Percentiles rank a stretch among this genome's conserved stretches.
Evolutionary conservation across 2,329 filamentous ascomycete genomes (phyloP).

Genomic region (Lachnellula cervina): DNA sequence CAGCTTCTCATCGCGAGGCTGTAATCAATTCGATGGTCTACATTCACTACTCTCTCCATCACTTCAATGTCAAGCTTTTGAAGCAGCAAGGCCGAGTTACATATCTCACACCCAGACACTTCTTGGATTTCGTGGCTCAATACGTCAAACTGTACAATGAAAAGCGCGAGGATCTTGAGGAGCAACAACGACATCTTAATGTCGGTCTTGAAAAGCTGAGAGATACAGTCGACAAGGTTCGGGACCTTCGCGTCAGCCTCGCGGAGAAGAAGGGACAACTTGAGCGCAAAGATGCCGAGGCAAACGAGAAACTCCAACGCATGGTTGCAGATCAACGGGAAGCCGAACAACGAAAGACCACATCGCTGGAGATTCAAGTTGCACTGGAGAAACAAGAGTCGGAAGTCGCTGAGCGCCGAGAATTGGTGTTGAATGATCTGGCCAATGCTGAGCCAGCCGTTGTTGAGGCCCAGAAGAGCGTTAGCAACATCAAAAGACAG

Average conservation of each 20-base stretch:
- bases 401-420: slow-evolving; percentile 75
- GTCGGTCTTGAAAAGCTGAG: slow-evolving; percentile 95
- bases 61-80: slow-evolving; percentile 80
- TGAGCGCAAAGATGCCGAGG: slow-evolving; percentile 89
- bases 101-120: slow-evolving; percentile 92
- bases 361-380: slow-evolving; percentile 82
- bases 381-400: slow-evolving; percentile 85
- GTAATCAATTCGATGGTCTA: slow-evolving; percentile 99
- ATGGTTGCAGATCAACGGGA: slow-evolving; percentile 97
- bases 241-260: slow-evolving; percentile 82
- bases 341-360: slow-evolving; percentile 84
- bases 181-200: slow-evolving; percentile 97
- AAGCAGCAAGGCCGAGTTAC: slow-evolving; percentile 92
- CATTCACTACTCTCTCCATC: slow-evolving; percentile 89
- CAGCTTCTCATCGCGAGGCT: slow-evolving; percentile 83
- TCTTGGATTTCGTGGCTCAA: slow-evolving; percentile 95
- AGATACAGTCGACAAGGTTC: slow-evolving; percentile 96
- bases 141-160: slow-evolving; percentile 97
- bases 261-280: slow-evolving; percentile 92
- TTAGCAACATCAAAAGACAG: slow-evolving; percentile 97
- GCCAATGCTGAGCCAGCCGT: slow-evolving; percentile 92
- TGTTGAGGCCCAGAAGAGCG: slow-evolving; percentile 86
- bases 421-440: slow-evolving; percentile 82
- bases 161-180: slow-evolving; percentile 96
- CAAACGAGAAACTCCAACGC: slow-evolving; percentile 92